phyloP scores from a whole-genome alignment of 1,284 basidiomycete species.

The Sporisorium sorghi region DNA sequence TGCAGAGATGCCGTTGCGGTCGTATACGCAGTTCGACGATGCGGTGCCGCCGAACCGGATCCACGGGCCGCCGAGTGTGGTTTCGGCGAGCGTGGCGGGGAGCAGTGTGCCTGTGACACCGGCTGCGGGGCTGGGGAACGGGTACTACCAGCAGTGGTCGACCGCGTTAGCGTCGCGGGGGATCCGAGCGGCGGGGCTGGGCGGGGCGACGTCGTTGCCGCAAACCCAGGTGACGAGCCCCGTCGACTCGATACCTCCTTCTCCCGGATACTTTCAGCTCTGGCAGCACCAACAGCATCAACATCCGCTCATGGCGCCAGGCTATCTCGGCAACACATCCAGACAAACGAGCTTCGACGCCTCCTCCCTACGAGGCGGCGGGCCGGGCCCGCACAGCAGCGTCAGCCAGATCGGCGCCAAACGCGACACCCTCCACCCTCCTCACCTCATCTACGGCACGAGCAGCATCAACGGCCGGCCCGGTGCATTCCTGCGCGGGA shows the following conservation, averaged over 20 bases:
- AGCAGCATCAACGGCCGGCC: constrained; percentile 24
- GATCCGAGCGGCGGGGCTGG: constrained; percentile 37
- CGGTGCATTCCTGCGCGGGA: constrained; percentile 27
- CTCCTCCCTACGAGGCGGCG: constrained; percentile 29
- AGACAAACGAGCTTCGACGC: constrained; percentile 42
- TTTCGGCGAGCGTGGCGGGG: constrained; percentile 27
- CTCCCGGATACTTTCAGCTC: constrained; percentile 49
- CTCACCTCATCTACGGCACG: background rate
- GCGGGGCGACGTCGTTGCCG: constrained; percentile 10
- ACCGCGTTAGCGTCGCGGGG: constrained; percentile 41
- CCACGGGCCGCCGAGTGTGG: constrained; percentile 43
- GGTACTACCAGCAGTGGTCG: constrained; percentile 46
- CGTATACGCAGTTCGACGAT: constrained; percentile 52
- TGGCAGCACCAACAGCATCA: constrained; percentile 38
- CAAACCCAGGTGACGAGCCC: constrained; percentile 39
- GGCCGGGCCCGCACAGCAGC: constrained; percentile 42
- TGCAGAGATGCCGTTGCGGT: constrained; percentile 32
- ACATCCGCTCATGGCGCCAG: constrained; percentile 1
- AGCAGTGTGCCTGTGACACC: constrained; percentile 28
- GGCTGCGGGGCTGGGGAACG: constrained; percentile 4
- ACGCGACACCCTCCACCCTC: constrained; percentile 33
- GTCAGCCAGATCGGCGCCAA: constrained; percentile 44
- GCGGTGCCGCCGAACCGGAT: constrained; percentile 37
- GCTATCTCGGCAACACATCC: constrained; percentile 34
- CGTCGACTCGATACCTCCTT: constrained; percentile 36